Evolutionary conservation across 305 asterid species (phyloP), one percentile per base, ranked within the genome.

Genomic region (Solanum chacoense): DNA sequence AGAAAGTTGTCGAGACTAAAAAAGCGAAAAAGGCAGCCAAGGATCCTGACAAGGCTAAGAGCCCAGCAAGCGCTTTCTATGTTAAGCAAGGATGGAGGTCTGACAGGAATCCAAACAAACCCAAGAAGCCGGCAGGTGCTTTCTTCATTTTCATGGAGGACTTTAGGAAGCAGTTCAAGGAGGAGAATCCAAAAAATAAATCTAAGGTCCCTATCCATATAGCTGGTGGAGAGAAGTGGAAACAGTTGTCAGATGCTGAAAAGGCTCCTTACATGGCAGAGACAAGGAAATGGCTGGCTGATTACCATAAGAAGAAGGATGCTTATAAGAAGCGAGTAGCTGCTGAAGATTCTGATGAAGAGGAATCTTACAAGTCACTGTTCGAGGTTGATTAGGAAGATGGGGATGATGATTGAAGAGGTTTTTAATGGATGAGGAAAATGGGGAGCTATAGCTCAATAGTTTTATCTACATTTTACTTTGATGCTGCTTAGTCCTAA

Each of bases 201-300:
- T 34, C 42, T 34, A 13, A 29, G 6, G 67, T 14, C 11, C 5
- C 77, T 45, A 88, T 92, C 6, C 85, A 91, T 8, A 91, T 86
- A 85, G 93, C 92, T 59, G 92, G 92, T 20, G 94, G 92, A n/a
- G 92, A 88, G 55, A 91, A 89, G 84, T 92, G 94, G 94, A 92
- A 92, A 42, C 81, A 88, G 10, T 1, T 92, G 72, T 73, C 93
- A 1, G 92, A 91, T 6, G 90, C 92, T 13, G 93, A 91, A 35
- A 91, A 92, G 74, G 94, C 93, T 18, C 92, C 94, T 7, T 91
- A 45, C 63, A 29, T 86, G n/a, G 91, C 93, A 3, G 72, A 89
- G 90, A 89, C 92, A 75, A 75, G n/a, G 45, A 5, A 75, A 20
- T 7, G 36, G 45, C 36, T 18, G 45, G 16, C 4, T 7, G 45